Conservation (phyloP, 257 asterid species). For the Leptodermis oblonga region DNA sequence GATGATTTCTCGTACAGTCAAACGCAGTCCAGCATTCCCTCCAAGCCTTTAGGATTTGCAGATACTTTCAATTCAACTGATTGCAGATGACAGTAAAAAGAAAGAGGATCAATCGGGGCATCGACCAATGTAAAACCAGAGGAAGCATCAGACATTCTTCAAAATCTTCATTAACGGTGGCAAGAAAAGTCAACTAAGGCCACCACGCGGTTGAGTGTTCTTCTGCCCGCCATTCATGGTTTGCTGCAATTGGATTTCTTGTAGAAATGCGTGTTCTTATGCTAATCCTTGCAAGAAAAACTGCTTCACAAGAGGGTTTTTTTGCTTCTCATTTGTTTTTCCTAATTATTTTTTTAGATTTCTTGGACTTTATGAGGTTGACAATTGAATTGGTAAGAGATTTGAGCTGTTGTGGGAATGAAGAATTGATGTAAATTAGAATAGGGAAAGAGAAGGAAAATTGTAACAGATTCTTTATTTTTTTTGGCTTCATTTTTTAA, state of each 20-base stretch:
- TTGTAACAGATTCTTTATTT: conserved; percentile 3
- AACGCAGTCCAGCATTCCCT: conserved; percentile 75
- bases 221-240: neutral
- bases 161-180: neutral
- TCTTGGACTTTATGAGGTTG: conserved; percentile 2
- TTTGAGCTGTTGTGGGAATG: neutral
- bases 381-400: neutral
- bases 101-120: neutral
- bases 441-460: neutral
- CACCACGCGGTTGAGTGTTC: conserved; percentile 22
- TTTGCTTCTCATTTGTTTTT: neutral
- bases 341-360: too few species aligned
- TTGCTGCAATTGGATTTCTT: neutral
- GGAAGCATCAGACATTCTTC: too few species aligned
- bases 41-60: conserved; percentile 66
- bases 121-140: neutral
- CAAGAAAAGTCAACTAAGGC: conserved; percentile 9
- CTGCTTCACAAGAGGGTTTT: neutral
- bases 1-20: conserved; percentile 58
- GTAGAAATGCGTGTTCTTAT: neutral
- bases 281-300: neutral
- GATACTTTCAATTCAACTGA: conserved; percentile 68
- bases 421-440: neutral
- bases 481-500: neutral
- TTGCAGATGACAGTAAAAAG: conserved; percentile 50